Percentiles rank a stretch among this genome's conserved stretches.
phyloP scores from a whole-genome alignment of 257 asterid genomes.

The Ocimum tenuiflorum region DNA sequence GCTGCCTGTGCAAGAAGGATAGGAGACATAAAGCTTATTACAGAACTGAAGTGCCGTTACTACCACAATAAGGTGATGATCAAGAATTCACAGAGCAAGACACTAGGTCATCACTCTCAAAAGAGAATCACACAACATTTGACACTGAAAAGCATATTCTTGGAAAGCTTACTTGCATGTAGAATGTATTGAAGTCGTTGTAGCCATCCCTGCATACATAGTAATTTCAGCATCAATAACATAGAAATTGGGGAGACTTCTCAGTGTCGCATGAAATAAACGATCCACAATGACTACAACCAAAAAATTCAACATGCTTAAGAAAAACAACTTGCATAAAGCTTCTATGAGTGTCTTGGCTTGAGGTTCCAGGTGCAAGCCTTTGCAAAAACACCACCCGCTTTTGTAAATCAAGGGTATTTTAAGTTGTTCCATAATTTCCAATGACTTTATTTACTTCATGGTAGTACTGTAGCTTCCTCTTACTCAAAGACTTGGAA shows the following conservation, averaged over 20 bases:
- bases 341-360: no score
- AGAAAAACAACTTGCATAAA: no score
- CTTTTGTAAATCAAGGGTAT: no score
- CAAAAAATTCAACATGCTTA: no score
- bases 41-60: conserved; percentile 7
- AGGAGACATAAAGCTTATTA: not conserved
- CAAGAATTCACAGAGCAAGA: no score
- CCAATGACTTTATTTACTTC: no score
- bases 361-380: no score
- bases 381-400: no score
- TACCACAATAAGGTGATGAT: not conserved
- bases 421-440: no score
- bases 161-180: conserved; percentile 80
- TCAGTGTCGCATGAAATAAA: conserved; percentile 13
- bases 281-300: conserved; percentile 8
- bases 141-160: conserved; percentile 18
- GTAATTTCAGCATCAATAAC: conserved; percentile 28
- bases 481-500: no score
- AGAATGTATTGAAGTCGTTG: conserved; percentile 98
- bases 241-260: not conserved
- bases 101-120: no score
- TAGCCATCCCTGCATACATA: conserved; percentile 94
- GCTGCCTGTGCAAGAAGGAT: conserved; percentile 62
- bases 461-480: no score
- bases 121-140: not conserved